Base-by-base conservation (phyloP, 371 early-diverging fungal species). In the Mucor ambiguus region DNA sequence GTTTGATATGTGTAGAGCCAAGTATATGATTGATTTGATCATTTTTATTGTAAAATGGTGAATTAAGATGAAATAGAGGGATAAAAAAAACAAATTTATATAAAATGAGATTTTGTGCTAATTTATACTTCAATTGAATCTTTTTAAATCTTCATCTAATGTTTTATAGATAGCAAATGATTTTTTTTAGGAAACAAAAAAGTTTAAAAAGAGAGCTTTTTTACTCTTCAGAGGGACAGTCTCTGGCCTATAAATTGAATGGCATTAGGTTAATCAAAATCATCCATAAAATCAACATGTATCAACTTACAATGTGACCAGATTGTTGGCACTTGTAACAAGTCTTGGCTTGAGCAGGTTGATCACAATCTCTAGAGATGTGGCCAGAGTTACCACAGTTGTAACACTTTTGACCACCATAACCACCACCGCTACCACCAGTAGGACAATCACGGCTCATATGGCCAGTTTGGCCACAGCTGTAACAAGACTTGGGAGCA, bases 291-390 rank as follows among this genome's bases (percentile, higher is more conserved):
- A 52, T 0, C 30, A 33, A 52, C 16, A 44, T 20, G 48, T 18
- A 38, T 29, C 22, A 44, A 56, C 69, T 77, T 71, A 64, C 67
- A 59, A 68, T 61, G 49, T 65, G 67, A 54, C 69, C 71, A 30
- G 61, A 24, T 67, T 85, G 69, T 46, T 79, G 76, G 73, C 93
- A 92, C 64, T 84, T 89, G 83, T 87, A 87, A 81, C 92, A 92
- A 58, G 73, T 63, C 77, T 78, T 81, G 37, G 74, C 72, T 62
- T 83, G 79, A 58, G 70, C 61, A 37, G 79, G 78, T 60, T 73
- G 69, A 54, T 70, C 69, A 66, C 84, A 83, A 7, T 83, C 84
- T 66, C 81, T 76, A 49, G 81, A 79, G 61, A 83, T 78, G 52
- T 83, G 81, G 16, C 83, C 83, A 70, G 68, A 67, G 72, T 72